Percentiles rank a stretch among this genome's conserved stretches.
These are phyloP conservation scores for Arthroderma sp. DNA, from an alignment of 2,329 filamentous ascomycete genomes.

Conservation along the genomic window DNA sequence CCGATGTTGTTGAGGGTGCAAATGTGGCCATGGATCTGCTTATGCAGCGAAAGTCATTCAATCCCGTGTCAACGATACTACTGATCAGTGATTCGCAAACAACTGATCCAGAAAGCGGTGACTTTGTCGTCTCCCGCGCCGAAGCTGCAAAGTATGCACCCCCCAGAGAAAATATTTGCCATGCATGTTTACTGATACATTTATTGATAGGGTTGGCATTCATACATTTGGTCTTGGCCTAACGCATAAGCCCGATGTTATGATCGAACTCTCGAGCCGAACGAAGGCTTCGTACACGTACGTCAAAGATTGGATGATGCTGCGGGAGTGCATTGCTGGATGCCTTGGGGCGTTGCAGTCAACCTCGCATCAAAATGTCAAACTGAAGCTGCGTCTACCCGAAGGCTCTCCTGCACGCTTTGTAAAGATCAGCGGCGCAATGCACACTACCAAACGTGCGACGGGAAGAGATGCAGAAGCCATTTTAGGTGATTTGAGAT, in stretches of 20 bases:
- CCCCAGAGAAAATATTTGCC: conserved; percentile 1
- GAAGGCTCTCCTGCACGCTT: conserved; percentile 97
- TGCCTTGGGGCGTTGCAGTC: conserved; percentile 86
- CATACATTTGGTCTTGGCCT: conserved; percentile 93
- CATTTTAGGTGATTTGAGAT: conserved; percentile 77
- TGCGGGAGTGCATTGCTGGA: conserved; percentile 87
- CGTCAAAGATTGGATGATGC: conserved; percentile 99
- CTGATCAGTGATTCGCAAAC: conserved; percentile 96
- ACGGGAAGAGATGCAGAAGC: conserved; percentile 91
- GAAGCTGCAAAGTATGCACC: conserved; percentile 81
- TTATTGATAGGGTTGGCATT: conserved; percentile 61
- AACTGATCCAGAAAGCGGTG: conserved; percentile 85
- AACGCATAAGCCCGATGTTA: conserved; percentile 95
- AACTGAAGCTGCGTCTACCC: conserved; percentile 82
- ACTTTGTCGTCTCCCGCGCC: conserved; percentile 92
- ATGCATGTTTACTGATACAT: conserved; percentile 16
- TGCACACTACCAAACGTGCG: conserved; percentile 92
- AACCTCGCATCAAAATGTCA: conserved; percentile 95
- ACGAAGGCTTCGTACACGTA: conserved; percentile 98
- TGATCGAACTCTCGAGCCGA: conserved; percentile 90
- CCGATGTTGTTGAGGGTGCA: conserved; percentile 92
- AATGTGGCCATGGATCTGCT: conserved; percentile 97
- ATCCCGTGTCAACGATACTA: conserved; percentile 88
- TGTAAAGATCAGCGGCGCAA: conserved; percentile 91
- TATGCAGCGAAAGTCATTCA: conserved; percentile 94